Evolutionary conservation across 345 rosid genomes (phyloP), one percentile per base, ranked within the genome.

Genomic region (Salix caprea): DNA sequence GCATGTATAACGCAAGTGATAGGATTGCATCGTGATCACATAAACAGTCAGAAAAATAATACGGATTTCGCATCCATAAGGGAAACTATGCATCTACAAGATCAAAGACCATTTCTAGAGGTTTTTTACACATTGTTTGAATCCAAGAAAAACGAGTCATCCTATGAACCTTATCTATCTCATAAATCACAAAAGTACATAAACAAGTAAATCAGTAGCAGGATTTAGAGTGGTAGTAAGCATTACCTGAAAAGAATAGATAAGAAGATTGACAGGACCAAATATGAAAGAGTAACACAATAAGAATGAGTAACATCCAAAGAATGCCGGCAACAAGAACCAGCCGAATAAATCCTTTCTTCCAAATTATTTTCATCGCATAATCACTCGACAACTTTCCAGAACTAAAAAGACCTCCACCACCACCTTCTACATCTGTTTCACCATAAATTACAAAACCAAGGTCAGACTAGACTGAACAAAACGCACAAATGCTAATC

Each of bases 241-340:
- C 48, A 24, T 50, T 80, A 94, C 99, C 98, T 86, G 99, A 90
- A 80, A 96, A 85, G 85, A 94, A 88, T 16, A 88, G 77, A 37
- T 85, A 74, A 0, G 97, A 87, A 82, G 98, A 88, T 66, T 90
- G 97, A 76, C 97, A 94, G 69, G 97, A 90, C 97, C 98, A 94
- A 62, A 94, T 76, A 74, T 92, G 99, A 82, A 96, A 87, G 50
- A 92, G 74, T 30, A 89, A 76, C 2, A 84, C 94, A 77, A 85
- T 13, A 64, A 96, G 92, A 80, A 96, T 91, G 69, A 94, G 93
- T 12, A 96, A 74, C 97, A 92, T 91, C 99, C 94, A 96, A 39
- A 87, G 70, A 52, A 96, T 89, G 87, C 92, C 97, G 0, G 82
- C 98, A 1, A 94, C 94, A 40, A 94, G 86, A 82, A 92, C 87